phyloP scores from a whole-genome alignment of 345 rosid genomes.

The Brassica nigra region DNA sequence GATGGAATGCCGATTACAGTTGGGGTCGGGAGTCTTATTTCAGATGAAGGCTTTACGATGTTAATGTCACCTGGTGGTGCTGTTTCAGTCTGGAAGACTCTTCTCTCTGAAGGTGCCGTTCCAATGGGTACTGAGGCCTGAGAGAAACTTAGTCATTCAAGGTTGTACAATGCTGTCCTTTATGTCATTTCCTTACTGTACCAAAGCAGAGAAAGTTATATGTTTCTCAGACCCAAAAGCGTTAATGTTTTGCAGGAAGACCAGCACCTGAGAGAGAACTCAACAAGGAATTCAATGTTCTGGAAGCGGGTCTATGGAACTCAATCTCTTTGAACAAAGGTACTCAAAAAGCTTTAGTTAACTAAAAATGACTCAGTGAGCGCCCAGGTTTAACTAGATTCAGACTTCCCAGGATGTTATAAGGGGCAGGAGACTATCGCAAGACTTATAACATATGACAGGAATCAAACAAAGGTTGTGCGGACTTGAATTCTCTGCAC shows the following conservation, averaged over 20 bases:
- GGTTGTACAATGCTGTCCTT: constrained; percentile 43
- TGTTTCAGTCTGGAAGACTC: no score
- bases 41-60: constrained; percentile 59
- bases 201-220: not conserved
- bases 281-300: constrained; percentile 73
- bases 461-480: constrained; percentile 82
- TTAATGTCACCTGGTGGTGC: no score
- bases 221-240: constrained; percentile 20
- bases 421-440: constrained; percentile 94
- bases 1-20: constrained; percentile 77
- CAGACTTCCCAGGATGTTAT: constrained; percentile 62
- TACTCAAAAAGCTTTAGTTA: constrained; percentile 31
- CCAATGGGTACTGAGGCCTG: constrained; percentile 88
- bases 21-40: constrained; percentile 71
- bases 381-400: constrained; percentile 10
- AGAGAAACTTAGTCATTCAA: constrained; percentile 78
- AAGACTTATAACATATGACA: constrained; percentile 76
- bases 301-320: constrained; percentile 68
- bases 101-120: constrained; percentile 69
- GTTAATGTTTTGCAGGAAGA: constrained; percentile 60
- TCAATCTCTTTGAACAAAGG: constrained; percentile 84
- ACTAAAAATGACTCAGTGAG: constrained; percentile 7
- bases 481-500: constrained; percentile 71
- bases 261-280: constrained; percentile 85
- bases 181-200: not conserved